A percentile compares a stretch with the other conserved stretches of the same genome.
phyloP scores from a whole-genome alignment of 495 filamentous ascomycete genomes.

The Geoglossum glabrum region DNA sequence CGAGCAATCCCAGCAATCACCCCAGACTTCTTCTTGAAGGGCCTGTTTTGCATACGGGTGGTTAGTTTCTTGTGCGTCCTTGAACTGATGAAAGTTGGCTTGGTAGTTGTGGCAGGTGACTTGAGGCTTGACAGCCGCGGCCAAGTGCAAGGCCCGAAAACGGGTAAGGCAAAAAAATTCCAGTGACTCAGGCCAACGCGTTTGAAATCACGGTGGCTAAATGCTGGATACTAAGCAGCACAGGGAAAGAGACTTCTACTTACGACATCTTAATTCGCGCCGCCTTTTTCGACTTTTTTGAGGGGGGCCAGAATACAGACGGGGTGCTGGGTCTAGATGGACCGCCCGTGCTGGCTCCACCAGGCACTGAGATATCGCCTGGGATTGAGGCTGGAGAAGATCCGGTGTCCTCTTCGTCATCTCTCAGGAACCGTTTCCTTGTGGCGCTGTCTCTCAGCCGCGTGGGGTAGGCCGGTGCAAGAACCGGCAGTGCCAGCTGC shows the following conservation, averaged over 20 bases:
- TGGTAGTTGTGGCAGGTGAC: background rate
- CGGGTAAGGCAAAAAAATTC: background rate
- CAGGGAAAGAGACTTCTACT: slow-evolving; percentile 21
- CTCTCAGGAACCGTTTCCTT: slow-evolving; percentile 5
- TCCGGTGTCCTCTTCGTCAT: slow-evolving; percentile 6
- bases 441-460: slow-evolving; percentile 2
- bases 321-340: slow-evolving; percentile 38
- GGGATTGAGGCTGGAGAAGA: slow-evolving; percentile 13
- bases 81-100: background rate
- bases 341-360: slow-evolving; percentile 22
- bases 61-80: background rate
- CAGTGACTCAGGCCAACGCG: slow-evolving; percentile 5
- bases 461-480: background rate
- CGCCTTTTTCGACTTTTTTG: slow-evolving; percentile 33
- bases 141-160: background rate
- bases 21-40: slow-evolving; percentile 21
- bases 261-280: slow-evolving; percentile 51
- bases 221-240: background rate
- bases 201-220: slow-evolving; percentile 1
- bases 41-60: slow-evolving; percentile 10
- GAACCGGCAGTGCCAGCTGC: background rate
- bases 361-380: slow-evolving; percentile 13
- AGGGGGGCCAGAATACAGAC: slow-evolving; percentile 23
- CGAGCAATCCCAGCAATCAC: slow-evolving; percentile 20
- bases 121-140: background rate